These are phyloP conservation scores for Myriosclerotinia duriaeana DNA, from an alignment of 2,329 filamentous ascomycete species.

Conservation along the genomic window DNA sequence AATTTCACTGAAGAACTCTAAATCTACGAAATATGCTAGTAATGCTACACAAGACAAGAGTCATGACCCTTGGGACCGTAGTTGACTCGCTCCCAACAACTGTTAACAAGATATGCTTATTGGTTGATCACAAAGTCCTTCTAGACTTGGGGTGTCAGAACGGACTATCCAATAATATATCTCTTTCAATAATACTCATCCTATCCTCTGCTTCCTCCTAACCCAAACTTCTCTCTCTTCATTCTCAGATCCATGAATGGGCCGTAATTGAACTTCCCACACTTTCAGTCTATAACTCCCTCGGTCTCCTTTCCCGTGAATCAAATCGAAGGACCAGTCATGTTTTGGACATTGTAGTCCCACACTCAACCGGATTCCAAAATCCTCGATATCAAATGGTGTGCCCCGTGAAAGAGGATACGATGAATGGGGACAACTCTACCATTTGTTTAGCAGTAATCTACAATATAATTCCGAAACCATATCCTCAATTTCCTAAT, in stretches of 20 bases:
- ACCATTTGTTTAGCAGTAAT: not conserved
- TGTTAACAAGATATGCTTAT: too few relatives aligned
- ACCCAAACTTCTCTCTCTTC: slow-evolving; percentile 31
- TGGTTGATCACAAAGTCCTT: too few relatives aligned
- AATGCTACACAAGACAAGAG: too few relatives aligned
- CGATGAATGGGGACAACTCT: slow-evolving; percentile 67
- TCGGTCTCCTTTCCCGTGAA: slow-evolving; percentile 61
- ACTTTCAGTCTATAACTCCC: slow-evolving; percentile 60
- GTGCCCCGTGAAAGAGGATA: slow-evolving; percentile 63
- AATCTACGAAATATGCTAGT: too few relatives aligned
- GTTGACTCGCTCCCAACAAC: too few relatives aligned
- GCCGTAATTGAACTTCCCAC: slow-evolving; percentile 62
- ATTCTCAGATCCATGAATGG: slow-evolving; percentile 13
- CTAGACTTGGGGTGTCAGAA: too few relatives aligned
- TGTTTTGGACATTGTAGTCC: slow-evolving; percentile 68
- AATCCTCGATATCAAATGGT: slow-evolving; percentile 72
- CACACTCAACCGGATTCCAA: slow-evolving; percentile 61
- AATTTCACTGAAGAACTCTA: too few relatives aligned
- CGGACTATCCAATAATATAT: not conserved
- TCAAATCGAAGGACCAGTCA: slow-evolving; percentile 69
- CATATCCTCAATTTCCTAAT: too few relatives aligned
- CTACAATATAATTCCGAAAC: not conserved
- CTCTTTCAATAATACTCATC: slow-evolving; percentile 27
- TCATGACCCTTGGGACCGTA: too few relatives aligned
- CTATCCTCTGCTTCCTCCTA: slow-evolving; percentile 32